A percentile compares a stretch with the other conserved stretches of the same genome.
Conservation (phyloP, 2,329 filamentous ascomycete species). For the Amauroascus verrucosus region DNA sequence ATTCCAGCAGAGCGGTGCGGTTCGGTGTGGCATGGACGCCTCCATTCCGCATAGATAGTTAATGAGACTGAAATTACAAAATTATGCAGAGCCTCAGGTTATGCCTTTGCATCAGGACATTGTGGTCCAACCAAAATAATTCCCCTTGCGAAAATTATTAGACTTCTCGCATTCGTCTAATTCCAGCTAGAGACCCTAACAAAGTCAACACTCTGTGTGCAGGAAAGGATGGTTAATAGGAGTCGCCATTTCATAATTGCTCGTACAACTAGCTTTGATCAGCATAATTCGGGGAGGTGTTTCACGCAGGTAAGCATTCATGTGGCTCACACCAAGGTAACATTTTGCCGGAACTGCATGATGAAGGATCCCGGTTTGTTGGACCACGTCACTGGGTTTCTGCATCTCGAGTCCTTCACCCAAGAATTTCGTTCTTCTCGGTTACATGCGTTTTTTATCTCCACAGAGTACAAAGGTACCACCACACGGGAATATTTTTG, state of each 20-base stretch:
- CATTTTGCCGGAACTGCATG: constrained; percentile 4
- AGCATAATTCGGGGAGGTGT: not conserved
- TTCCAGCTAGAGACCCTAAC: not conserved
- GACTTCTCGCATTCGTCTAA: not conserved
- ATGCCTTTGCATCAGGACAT: not conserved
- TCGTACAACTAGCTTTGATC: not conserved
- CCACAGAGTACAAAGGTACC: constrained; percentile 4
- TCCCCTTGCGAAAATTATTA: not conserved
- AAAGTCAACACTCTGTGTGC: not conserved
- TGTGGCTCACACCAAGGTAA: constrained; percentile 7
- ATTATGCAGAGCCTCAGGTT: not conserved
- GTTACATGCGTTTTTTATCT: not conserved
- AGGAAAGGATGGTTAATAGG: not conserved
- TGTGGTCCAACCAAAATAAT: not conserved
- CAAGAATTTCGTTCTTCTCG: not conserved
- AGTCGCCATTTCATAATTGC: not conserved
- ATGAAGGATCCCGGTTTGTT: constrained; percentile 6
- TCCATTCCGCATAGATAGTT: not conserved
- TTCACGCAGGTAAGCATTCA: constrained; percentile 3
- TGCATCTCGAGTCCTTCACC: not conserved
- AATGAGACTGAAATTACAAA: not conserved
- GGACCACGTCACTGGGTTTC: constrained; percentile 9
- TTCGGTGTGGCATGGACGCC: not conserved
- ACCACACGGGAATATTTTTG: not conserved
- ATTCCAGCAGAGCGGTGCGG: constrained; percentile 6